Conservation (phyloP, 352 stramenopile species). For the Globisporangium rhizosaccharum region DNA sequence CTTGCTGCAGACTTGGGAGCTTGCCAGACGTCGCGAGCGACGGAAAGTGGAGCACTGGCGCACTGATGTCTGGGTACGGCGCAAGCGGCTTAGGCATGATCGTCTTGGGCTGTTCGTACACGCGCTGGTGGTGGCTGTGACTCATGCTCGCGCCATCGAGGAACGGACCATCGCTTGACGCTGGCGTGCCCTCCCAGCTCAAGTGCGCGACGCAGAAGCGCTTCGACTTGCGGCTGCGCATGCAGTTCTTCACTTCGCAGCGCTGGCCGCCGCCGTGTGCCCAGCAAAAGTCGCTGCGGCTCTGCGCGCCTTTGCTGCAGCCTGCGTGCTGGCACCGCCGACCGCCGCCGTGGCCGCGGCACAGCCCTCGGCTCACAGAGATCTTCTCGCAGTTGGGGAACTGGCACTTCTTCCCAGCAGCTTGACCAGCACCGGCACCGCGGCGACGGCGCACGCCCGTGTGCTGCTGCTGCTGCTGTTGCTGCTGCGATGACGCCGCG, state of each 20-base stretch:
- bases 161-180: not conserved
- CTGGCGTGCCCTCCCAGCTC: conserved; percentile 25
- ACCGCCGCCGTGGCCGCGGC: conserved; percentile 52
- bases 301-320: conserved; percentile 53
- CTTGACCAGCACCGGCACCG: conserved; percentile 20
- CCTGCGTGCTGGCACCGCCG: conserved; percentile 41
- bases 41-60: conserved; percentile 4
- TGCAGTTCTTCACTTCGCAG: conserved; percentile 54
- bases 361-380: conserved; percentile 50
- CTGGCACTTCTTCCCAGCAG: conserved; percentile 56
- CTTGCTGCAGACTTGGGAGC: conserved; percentile 43
- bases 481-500: not conserved
- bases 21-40: conserved; percentile 12
- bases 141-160: not conserved
- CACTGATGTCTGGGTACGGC: not conserved
- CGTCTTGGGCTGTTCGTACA: conserved; percentile 19
- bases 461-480: conserved; percentile 8
- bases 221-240: conserved; percentile 57
- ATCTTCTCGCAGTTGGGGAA: conserved; percentile 49
- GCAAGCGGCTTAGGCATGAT: conserved; percentile 20
- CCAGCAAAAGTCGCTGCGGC: conserved; percentile 56
- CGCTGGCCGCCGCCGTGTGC: conserved; percentile 56
- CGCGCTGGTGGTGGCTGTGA: not conserved
- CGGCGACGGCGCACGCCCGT: conserved; percentile 21
- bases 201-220: conserved; percentile 57